A percentile compares a stretch with the other conserved stretches of the same genome.
Conservation (phyloP, 2,329 filamentous ascomycete species). For the Fusarium piperis region DNA sequence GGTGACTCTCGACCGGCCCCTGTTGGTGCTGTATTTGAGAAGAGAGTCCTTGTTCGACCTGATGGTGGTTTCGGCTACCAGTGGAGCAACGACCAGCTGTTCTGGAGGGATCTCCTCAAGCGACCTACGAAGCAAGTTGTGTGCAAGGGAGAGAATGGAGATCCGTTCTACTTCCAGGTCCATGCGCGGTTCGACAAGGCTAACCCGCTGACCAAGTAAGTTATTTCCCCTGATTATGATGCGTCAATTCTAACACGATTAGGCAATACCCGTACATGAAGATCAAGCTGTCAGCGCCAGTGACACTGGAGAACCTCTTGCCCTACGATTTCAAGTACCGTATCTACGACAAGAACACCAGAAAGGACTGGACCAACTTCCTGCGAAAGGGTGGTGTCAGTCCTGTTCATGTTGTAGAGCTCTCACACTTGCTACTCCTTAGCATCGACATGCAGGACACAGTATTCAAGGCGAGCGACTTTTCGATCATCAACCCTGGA, state of each 20-base stretch:
- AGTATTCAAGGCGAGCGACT: constrained; percentile 92
- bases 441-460: constrained; percentile 98
- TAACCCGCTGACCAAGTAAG: constrained; percentile 80
- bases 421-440: constrained; percentile 90
- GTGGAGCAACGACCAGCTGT: constrained; percentile 90
- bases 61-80: constrained; percentile 97
- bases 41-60: constrained; percentile 86
- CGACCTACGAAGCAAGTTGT: constrained; percentile 86
- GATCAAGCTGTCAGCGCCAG: constrained; percentile 87
- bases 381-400: constrained; percentile 95
- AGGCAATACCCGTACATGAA: constrained; percentile 94
- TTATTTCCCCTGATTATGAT: neutral
- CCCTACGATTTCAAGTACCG: constrained; percentile 99
- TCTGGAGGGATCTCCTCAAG: constrained; percentile 92
- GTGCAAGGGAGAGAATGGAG: constrained; percentile 85
- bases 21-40: constrained; percentile 90
- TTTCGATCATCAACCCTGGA: constrained; percentile 94
- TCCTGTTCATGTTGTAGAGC: constrained; percentile 94
- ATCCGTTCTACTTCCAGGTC: constrained; percentile 97
- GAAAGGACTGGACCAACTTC: constrained; percentile 99
- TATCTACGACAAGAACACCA: constrained; percentile 98
- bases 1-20: constrained; percentile 90
- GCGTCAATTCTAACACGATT: constrained; percentile 20
- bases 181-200: constrained; percentile 86
- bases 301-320: constrained; percentile 92